Evolutionary conservation across 2,329 filamentous ascomycete genomes (phyloP).

Genomic region (Diaporthe capsici): DNA sequence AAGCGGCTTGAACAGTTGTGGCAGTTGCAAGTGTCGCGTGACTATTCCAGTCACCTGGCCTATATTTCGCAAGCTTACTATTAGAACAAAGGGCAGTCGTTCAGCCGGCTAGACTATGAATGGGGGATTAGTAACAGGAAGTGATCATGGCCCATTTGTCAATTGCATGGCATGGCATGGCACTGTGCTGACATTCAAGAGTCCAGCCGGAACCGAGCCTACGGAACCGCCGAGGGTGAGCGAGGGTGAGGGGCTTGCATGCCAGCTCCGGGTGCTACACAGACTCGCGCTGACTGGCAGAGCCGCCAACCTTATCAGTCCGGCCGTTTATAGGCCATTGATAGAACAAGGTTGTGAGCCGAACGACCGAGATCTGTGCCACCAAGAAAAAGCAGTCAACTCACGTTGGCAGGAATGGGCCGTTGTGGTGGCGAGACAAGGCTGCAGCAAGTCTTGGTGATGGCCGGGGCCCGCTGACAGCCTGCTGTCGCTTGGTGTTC

Average conservation of each 20-base stretch:
- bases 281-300: neutral
- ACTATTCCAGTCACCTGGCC: slow-evolving; percentile 8
- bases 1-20: slow-evolving; percentile 22
- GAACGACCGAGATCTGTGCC: slow-evolving; percentile 19
- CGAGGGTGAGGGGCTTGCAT: neutral
- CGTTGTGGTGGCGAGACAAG: slow-evolving; percentile 23
- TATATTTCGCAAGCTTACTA: neutral
- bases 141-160: neutral
- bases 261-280: neutral
- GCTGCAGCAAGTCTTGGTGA: slow-evolving; percentile 27
- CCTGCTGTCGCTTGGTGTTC: neutral
- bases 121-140: neutral
- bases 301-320: slow-evolving; percentile 25
- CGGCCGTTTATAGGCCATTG: neutral
- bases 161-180: slow-evolving; percentile 11
- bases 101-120: neutral
- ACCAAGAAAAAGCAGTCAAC: neutral
- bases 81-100: neutral
- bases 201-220: slow-evolving; percentile 6
- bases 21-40: slow-evolving; percentile 17
- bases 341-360: neutral
- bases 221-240: slow-evolving; percentile 11
- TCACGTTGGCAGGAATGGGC: slow-evolving; percentile 3
- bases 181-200: neutral
- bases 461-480: slow-evolving; percentile 7